Evolutionary conservation across 106 monocot genomes (phyloP).

Genomic region (Chionographis japonica): DNA sequence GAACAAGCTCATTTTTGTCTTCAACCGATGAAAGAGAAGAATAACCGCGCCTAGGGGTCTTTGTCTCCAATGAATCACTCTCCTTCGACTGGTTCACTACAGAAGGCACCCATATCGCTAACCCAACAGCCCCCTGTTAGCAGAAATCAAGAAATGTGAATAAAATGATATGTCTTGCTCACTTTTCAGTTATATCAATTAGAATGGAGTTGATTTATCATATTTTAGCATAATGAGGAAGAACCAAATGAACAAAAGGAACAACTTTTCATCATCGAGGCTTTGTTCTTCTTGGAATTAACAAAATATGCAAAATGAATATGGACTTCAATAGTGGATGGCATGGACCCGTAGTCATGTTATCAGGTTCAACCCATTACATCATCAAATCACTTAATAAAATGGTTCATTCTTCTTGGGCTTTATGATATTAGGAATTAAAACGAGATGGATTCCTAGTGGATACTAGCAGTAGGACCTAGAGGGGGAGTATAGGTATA

Average conservation of each 20-base stretch:
- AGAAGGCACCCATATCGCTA: constrained; percentile 99
- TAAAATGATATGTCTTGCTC: neutral
- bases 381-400: no score
- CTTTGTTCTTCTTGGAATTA: neutral
- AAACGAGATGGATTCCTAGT: no score
- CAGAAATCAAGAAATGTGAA: neutral
- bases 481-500: no score
- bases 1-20: constrained; percentile 42
- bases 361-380: no score
- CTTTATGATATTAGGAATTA: no score
- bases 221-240: no score
- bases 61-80: constrained; percentile 35
- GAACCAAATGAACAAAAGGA: neutral
- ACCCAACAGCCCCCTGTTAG: constrained; percentile 93
- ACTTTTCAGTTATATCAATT: neutral
- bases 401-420: no score
- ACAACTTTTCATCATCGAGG: neutral
- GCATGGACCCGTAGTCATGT: no score
- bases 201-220: no score
- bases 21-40: constrained; percentile 55
- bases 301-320: neutral
- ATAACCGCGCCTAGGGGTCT: constrained; percentile 44
- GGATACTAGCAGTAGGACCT: no score
- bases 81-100: constrained; percentile 70
- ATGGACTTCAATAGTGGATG: no score